These are phyloP conservation scores for Backusella luteola DNA, from an alignment of 192 early-diverging fungal species.

Conservation along the genomic window DNA sequence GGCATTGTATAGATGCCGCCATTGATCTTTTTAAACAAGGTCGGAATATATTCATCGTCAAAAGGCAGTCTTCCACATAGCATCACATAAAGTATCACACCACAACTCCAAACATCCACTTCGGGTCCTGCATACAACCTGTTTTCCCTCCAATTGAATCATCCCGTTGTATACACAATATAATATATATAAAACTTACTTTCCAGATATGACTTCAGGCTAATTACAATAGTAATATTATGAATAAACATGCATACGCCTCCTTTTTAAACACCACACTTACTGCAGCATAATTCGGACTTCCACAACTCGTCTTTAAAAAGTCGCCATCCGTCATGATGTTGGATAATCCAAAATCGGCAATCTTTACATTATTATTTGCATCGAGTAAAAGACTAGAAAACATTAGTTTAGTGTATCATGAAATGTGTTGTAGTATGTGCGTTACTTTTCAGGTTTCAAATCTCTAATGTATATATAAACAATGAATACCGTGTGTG, in stretches of 20 bases:
- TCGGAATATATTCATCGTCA: slow-evolving; percentile 89
- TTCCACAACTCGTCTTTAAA: slow-evolving; percentile 83
- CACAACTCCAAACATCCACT: slow-evolving; percentile 97
- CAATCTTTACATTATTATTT: slow-evolving; percentile 93
- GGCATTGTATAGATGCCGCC: slow-evolving; percentile 92
- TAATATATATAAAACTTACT: slow-evolving; percentile 38
- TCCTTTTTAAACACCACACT: background rate
- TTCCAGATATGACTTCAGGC: slow-evolving; percentile 85
- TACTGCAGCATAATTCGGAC: slow-evolving; percentile 81
- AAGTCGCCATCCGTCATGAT: slow-evolving; percentile 87
- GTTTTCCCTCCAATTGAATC: background rate
- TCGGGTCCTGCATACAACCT: slow-evolving; percentile 89
- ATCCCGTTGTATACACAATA: background rate
- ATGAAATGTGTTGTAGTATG: background rate
- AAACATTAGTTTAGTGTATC: background rate
- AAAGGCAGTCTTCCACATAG: slow-evolving; percentile 60
- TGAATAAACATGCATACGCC: background rate
- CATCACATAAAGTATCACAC: slow-evolving; percentile 59
- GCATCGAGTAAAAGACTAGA: slow-evolving; percentile 82
- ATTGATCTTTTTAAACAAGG: slow-evolving; percentile 93
- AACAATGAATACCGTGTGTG: slow-evolving; percentile 1
- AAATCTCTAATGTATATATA: slow-evolving; percentile 51
- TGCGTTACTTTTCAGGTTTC: slow-evolving; percentile 75
- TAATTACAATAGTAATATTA: background rate
- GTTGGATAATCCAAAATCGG: slow-evolving; percentile 97